Evolutionary conservation across 164 flowering plant species (phyloP).

Genomic region (Vitis riparia): DNA sequence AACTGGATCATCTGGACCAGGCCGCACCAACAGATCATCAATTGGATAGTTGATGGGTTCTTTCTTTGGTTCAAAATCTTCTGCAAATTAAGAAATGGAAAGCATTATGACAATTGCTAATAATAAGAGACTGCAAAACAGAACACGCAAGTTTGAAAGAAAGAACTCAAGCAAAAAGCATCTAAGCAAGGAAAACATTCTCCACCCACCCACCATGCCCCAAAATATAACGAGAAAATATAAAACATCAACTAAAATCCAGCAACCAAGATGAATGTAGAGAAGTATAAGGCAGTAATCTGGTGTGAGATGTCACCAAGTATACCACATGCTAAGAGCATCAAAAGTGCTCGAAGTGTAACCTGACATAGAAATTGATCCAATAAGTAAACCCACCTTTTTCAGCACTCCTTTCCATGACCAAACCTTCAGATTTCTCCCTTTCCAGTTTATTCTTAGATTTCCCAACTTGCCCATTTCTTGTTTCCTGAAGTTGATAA

Average conservation of each 20-base stretch:
- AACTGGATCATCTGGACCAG: conserved; percentile 65
- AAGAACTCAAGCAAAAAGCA: too few species aligned
- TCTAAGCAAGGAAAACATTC: too few species aligned
- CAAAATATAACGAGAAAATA: neutral
- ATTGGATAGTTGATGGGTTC: conserved; percentile 80
- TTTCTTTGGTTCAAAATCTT: conserved; percentile 23
- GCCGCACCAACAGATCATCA: conserved; percentile 79
- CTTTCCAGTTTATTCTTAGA: conserved; percentile 18
- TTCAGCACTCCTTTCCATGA: conserved; percentile 15
- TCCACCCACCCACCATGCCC: too few species aligned
- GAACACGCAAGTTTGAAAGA: too few species aligned
- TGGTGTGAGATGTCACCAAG: too few species aligned
- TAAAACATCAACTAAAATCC: neutral
- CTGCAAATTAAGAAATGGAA: conserved; percentile 42
- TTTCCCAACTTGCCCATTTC: too few species aligned
- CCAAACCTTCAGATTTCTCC: conserved; percentile 15
- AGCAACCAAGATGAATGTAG: neutral
- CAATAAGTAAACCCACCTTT: conserved; percentile 29
- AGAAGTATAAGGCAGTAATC: neutral
- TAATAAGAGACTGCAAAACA: too few species aligned
- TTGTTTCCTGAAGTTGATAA: neutral
- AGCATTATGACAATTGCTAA: neutral
- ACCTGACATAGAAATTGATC: neutral
- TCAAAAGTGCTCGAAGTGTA: neutral
- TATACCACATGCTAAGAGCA: too few species aligned